Evolutionary conservation across 768 basidiomycete species (phyloP).

Genomic region (Calocera viscosa): DNA sequence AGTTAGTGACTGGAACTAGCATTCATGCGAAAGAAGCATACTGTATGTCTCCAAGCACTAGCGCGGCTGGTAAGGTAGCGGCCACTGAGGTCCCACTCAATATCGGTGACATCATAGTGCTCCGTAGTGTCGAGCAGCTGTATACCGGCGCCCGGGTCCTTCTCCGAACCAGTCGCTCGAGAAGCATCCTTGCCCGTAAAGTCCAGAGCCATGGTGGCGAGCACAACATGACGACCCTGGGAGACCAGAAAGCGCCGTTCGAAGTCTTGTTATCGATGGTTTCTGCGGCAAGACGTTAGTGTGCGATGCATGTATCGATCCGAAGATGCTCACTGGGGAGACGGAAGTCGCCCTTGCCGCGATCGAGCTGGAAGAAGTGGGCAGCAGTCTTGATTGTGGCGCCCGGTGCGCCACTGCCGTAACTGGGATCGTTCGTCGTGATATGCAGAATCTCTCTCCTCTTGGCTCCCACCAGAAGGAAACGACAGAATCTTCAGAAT

Average conservation of each 20-base stretch:
- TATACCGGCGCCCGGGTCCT: slow-evolving; percentile 78
- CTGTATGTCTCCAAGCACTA: slow-evolving; percentile 88
- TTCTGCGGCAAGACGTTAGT: slow-evolving; percentile 32
- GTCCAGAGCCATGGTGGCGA: slow-evolving; percentile 94
- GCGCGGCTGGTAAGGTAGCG: slow-evolving; percentile 87
- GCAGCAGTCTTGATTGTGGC: slow-evolving; percentile 93
- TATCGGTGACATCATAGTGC: slow-evolving; percentile 94
- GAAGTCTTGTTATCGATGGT: slow-evolving; percentile 69
- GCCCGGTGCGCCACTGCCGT: slow-evolving; percentile 78
- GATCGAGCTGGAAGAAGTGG: slow-evolving; percentile 90
- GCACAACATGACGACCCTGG: slow-evolving; percentile 87
- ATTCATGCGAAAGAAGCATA: slow-evolving; percentile 14
- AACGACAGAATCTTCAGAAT: too few relatives aligned
- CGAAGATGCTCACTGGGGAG: slow-evolving; percentile 49
- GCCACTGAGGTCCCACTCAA: slow-evolving; percentile 97
- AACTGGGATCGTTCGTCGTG: slow-evolving; percentile 84
- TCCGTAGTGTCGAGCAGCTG: slow-evolving; percentile 76
- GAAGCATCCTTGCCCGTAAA: slow-evolving; percentile 52
- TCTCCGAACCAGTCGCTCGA: slow-evolving; percentile 34
- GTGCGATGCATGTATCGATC: neutral
- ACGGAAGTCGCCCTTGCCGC: slow-evolving; percentile 83
- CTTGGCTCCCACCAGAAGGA: slow-evolving; percentile 99
- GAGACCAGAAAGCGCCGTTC: slow-evolving; percentile 94
- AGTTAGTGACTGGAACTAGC: slow-evolving; percentile 6
- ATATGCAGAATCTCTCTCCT: slow-evolving; percentile 94